A percentile compares a stretch with the other conserved stretches of the same genome.
Conservation (phyloP, 768 basidiomycete genomes). For the Exidia glandulosa region DNA sequence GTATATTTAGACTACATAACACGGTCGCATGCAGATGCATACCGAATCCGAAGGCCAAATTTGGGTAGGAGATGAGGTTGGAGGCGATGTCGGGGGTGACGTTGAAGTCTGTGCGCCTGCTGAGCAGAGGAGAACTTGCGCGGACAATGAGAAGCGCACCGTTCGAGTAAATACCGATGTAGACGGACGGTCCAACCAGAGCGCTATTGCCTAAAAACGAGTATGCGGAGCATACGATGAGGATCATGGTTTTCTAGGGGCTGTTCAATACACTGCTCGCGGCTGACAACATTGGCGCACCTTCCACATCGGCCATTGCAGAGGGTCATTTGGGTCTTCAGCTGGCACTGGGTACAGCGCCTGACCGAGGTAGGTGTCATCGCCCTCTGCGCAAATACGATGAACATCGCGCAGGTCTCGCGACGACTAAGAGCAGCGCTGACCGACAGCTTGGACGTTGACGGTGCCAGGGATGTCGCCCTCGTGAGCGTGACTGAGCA, state of each 20-base stretch:
- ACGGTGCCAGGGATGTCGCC: constrained; percentile 5
- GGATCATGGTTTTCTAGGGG: constrained; percentile 4
- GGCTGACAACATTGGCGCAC: too few relatives aligned
- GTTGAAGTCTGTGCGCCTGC: too few relatives aligned
- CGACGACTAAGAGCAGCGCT: background rate
- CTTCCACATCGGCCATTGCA: constrained; percentile 4
- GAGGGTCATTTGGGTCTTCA: constrained; percentile 5
- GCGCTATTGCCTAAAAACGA: constrained; percentile 3
- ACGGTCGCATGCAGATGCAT: background rate
- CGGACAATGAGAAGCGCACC: too few relatives aligned
- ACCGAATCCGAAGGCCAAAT: constrained; percentile 1
- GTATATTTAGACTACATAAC: too few relatives aligned
- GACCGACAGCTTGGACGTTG: constrained; percentile 1
- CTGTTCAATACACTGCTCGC: too few relatives aligned
- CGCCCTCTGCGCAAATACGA: background rate
- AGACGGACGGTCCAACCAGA: constrained; percentile 1
- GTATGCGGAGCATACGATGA: constrained; percentile 2
- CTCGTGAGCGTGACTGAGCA: constrained; percentile 2
- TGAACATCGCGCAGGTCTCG: too few relatives aligned
- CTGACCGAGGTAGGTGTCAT: constrained; percentile 2
- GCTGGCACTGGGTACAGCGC: constrained; percentile 5
- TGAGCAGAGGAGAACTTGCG: too few relatives aligned
- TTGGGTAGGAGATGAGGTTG: constrained; percentile 3
- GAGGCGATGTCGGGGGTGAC: background rate
- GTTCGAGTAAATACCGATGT: constrained; percentile 2